Base-by-base conservation (phyloP, 2,329 filamentous ascomycete species). In the Colletotrichum musae region DNA sequence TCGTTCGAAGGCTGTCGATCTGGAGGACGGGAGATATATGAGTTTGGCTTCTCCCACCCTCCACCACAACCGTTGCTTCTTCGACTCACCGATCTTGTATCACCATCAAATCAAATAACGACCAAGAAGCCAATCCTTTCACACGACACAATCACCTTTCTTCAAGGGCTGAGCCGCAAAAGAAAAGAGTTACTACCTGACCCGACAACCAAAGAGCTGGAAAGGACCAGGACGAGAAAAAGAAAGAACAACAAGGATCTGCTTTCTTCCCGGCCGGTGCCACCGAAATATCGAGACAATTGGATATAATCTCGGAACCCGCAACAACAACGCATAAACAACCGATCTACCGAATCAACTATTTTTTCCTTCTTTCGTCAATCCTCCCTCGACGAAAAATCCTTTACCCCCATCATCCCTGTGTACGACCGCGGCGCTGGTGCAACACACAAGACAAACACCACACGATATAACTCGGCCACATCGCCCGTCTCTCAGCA, bases 21-120 rank as follows among this genome's bases (percentile, higher is more conserved):
- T 56, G 54, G 32, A 36, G 61, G 54, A 65, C 53, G 53, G 56
- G 61, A 69, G 54, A 67, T 70, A 70, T 70, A 70, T 70, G 51
- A 58, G 10, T 50, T 53, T 65, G 61, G 47, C 32, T 50, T 51
- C 56, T 59, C 62, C 66, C 66, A 39, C 36, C 66, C 21, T 54
- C 24, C 32, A 18, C 28, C 16, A 5, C n/a, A 18, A 5, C 10
- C n/a, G 41, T 53, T 65, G 39, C 54, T 65, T 65, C 43, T 58
- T 36, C 15, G n/a, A 10, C 26, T 26, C 24, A 16, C 18, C 58
- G 56, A 52, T 57, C 51, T 58, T 21, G 36, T 47, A 24, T 36
- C 45, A 59, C 13, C 41, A 43, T 43, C 41, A 16, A 43, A 43
- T 43, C 41, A 43, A 43, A 43, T 15, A 7, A 15, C 41, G 16